phyloP scores from a whole-genome alignment of 23 red algal species.

The Gracilaria caudata region DNA sequence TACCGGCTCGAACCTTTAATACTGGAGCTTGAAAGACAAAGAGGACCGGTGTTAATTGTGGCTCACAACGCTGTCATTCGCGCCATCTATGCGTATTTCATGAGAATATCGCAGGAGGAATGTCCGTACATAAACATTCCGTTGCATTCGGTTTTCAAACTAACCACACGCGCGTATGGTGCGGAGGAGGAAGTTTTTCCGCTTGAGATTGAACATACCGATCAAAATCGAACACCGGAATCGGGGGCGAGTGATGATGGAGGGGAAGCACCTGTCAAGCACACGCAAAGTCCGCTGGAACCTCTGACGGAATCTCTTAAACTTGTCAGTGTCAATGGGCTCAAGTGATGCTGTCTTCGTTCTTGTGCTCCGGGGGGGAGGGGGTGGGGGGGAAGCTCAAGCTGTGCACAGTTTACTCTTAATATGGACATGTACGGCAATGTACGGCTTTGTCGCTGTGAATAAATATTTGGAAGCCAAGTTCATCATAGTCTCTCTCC shows the following conservation, averaged over 20 bases:
- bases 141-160: slow-evolving; percentile 91
- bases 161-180: slow-evolving; percentile 84
- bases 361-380: not conserved
- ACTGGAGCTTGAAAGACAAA: slow-evolving; percentile 92
- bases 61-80: slow-evolving; percentile 99
- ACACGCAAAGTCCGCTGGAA: not conserved
- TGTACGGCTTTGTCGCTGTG: not conserved
- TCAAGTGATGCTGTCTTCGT: not conserved
- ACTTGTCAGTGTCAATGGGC: not conserved
- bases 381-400: not conserved
- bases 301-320: slow-evolving; percentile 13
- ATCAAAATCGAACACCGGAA: slow-evolving; percentile 86
- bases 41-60: slow-evolving; percentile 94
- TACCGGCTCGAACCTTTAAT: slow-evolving; percentile 94
- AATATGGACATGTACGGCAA: not conserved
- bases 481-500: too few species aligned
- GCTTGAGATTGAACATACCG: slow-evolving; percentile 61
- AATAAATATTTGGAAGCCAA: not conserved
- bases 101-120: slow-evolving; percentile 81
- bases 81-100: slow-evolving; percentile 94
- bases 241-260: slow-evolving; percentile 60
- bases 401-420: not conserved
- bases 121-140: slow-evolving; percentile 93
- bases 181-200: slow-evolving; percentile 68
- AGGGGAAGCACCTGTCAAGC: not conserved